These are phyloP conservation scores for Solanum paucissectum DNA, from an alignment of 257 asterid genomes.

Conservation along the genomic window DNA sequence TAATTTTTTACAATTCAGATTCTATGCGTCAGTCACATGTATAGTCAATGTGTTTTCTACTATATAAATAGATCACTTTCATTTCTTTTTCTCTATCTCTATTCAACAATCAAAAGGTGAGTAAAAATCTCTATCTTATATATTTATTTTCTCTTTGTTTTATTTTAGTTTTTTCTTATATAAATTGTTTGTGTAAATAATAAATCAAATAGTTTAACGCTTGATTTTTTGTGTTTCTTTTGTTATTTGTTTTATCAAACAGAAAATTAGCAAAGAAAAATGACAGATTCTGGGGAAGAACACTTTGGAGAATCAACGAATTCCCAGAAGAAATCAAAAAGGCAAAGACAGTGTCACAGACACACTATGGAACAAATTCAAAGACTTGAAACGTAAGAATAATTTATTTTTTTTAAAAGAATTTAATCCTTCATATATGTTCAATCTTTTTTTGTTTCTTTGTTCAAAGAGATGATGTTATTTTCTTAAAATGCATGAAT, in stretches of 20 bases:
- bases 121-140: not conserved
- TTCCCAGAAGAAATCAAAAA: constrained; percentile 14
- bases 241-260: not conserved
- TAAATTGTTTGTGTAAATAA: not conserved
- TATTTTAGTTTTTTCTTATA: not conserved
- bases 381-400: constrained; percentile 52
- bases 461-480: not conserved
- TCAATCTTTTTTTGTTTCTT: not conserved
- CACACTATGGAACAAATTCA: constrained; percentile 54
- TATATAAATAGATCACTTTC: not conserved
- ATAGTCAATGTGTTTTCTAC: not conserved
- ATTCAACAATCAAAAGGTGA: not conserved
- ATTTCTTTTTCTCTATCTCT: not conserved
- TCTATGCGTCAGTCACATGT: not conserved
- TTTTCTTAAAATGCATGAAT: not conserved
- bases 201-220: not conserved
- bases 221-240: not conserved
- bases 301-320: constrained; percentile 12
- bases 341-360: constrained; percentile 39
- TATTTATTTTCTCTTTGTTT: not conserved
- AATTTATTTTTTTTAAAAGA: not conserved
- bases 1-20: not conserved
- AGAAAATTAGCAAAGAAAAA: not conserved
- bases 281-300: constrained; percentile 35
- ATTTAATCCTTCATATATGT: not conserved